Percentiles rank a stretch among this genome's conserved stretches.
Evolutionary conservation across 495 filamentous ascomycete genomes (phyloP).

Genomic region (Aspergillus wentii): DNA sequence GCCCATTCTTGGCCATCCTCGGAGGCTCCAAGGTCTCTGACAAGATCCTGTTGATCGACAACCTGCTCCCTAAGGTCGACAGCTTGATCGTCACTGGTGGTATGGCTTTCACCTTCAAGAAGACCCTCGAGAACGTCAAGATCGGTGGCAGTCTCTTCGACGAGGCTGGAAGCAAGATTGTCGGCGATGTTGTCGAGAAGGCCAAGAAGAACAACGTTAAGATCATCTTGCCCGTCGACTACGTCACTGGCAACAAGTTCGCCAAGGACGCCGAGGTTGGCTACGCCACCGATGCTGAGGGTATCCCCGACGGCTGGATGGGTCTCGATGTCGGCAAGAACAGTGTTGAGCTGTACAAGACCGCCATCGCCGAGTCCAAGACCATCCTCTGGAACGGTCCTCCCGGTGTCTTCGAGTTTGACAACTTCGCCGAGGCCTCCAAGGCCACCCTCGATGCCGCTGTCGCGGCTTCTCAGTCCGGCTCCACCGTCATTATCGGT

Average conservation of each 20-base stretch:
- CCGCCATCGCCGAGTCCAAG: constrained; percentile 79
- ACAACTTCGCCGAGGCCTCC: constrained; percentile 86
- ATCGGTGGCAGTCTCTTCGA: constrained; percentile 95
- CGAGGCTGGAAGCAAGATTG: constrained; percentile 90
- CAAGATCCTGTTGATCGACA: constrained; percentile 99
- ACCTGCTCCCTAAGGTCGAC: constrained; percentile 94
- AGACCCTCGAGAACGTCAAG: constrained; percentile 82
- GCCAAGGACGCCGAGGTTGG: constrained; percentile 74
- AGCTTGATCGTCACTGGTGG: constrained; percentile 94
- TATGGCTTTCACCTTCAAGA: constrained; percentile 99
- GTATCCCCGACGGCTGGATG: constrained; percentile 96
- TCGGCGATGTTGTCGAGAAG: constrained; percentile 83
- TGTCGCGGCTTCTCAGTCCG: constrained; percentile 69
- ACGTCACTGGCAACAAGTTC: constrained; percentile 95
- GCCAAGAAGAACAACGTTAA: constrained; percentile 94
- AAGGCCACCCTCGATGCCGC: constrained; percentile 85
- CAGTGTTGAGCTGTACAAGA: constrained; percentile 77
- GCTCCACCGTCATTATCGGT: constrained; percentile 95
- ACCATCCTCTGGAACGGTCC: constrained; percentile 99
- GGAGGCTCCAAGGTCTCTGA: constrained; percentile 97
- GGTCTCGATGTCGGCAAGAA: constrained; percentile 91
- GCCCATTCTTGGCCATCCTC: constrained; percentile 97
- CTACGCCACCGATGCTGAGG: constrained; percentile 77
- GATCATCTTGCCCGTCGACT: constrained; percentile 90
- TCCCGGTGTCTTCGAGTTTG: constrained; percentile 94